Percentiles rank a stretch among this genome's conserved stretches.
These are phyloP conservation scores for Scenedesmus sp. DNA, from an alignment of 163 green algal genomes.

Conservation along the genomic window DNA sequence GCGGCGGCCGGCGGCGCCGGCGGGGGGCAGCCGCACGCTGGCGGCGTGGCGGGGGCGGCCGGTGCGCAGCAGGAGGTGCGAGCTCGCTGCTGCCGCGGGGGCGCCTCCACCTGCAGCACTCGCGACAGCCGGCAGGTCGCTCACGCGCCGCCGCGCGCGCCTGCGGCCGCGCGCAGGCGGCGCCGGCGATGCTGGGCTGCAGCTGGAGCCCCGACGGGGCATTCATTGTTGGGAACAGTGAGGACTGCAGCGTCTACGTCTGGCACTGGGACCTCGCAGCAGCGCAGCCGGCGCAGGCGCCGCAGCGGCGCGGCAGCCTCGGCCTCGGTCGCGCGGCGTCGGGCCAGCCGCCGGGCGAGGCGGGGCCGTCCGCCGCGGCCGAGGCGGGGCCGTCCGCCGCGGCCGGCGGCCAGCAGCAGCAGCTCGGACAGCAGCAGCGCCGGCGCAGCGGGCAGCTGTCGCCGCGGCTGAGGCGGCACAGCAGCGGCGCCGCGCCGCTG, in stretches of 20 bases:
- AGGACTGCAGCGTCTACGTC: slow-evolving; percentile 70
- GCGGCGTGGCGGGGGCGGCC: background rate
- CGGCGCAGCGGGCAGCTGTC: background rate
- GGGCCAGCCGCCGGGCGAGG: too few relatives aligned
- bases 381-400: too few relatives aligned
- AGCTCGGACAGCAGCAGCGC: background rate
- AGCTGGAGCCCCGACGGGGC: slow-evolving; percentile 70
- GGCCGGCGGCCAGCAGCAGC: background rate
- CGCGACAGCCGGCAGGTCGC: too few relatives aligned
- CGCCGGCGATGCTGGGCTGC: slow-evolving; percentile 60
- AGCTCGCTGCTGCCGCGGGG: slow-evolving; percentile 10
- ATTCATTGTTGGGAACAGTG: slow-evolving; percentile 69
- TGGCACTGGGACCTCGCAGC: slow-evolving; percentile 74
- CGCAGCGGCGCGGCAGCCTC: background rate
- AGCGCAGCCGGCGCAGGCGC: slow-evolving; percentile 15
- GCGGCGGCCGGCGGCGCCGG: slow-evolving; percentile 17
- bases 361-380: too few relatives aligned
- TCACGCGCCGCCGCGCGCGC: too few relatives aligned
- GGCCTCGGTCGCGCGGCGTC: background rate
- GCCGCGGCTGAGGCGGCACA: slow-evolving; percentile 38
- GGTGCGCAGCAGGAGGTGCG: slow-evolving; percentile 1
- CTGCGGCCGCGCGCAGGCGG: background rate
- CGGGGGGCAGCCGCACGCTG: slow-evolving; percentile 15
- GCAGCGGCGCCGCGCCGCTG: background rate
- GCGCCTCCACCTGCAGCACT: too few relatives aligned